Conservation (phyloP, 345 rosid species). For the Lagerstroemia speciosa region DNA sequence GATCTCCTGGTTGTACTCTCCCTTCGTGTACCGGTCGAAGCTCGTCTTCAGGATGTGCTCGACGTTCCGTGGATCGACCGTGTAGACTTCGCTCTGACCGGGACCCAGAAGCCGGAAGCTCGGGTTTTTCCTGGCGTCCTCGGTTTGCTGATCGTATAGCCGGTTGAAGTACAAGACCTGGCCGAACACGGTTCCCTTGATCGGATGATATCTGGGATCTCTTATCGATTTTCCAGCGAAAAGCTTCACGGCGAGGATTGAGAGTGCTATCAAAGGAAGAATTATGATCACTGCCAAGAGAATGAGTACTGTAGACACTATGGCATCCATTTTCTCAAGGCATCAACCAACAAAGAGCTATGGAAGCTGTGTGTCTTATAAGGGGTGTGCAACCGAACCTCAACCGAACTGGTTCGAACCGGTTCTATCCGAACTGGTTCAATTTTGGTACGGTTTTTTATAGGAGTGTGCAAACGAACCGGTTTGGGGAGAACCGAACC, state of each 20-base stretch:
- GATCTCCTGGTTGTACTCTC: slow-evolving; percentile 20
- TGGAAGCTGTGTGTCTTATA: no score
- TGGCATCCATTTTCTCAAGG: not conserved
- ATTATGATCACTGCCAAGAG: slow-evolving; percentile 15
- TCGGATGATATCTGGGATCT: slow-evolving; percentile 38
- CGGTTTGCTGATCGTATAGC: slow-evolving; percentile 49
- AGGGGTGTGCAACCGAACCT: no score
- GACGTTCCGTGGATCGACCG: slow-evolving; percentile 50
- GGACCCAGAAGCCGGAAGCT: slow-evolving; percentile 50
- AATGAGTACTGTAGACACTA: slow-evolving; percentile 7
- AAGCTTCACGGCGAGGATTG: slow-evolving; percentile 21
- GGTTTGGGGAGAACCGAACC: no score
- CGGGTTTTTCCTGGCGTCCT: slow-evolving; percentile 28
- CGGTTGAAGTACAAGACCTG: slow-evolving; percentile 32
- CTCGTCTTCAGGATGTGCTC: slow-evolving; percentile 52
- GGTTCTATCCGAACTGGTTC: no score
- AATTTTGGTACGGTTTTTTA: no score
- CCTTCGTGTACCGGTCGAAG: slow-evolving; percentile 48
- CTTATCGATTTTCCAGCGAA: slow-evolving; percentile 41
- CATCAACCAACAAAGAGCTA: not conserved
- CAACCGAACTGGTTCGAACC: no score
- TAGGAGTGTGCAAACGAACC: no score
- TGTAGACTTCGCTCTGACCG: slow-evolving; percentile 33
- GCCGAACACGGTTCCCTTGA: slow-evolving; percentile 40
- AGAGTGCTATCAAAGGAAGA: slow-evolving; percentile 12